phyloP scores from a whole-genome alignment of 2,329 filamentous ascomycete species.

The Calonectria honghensis region DNA sequence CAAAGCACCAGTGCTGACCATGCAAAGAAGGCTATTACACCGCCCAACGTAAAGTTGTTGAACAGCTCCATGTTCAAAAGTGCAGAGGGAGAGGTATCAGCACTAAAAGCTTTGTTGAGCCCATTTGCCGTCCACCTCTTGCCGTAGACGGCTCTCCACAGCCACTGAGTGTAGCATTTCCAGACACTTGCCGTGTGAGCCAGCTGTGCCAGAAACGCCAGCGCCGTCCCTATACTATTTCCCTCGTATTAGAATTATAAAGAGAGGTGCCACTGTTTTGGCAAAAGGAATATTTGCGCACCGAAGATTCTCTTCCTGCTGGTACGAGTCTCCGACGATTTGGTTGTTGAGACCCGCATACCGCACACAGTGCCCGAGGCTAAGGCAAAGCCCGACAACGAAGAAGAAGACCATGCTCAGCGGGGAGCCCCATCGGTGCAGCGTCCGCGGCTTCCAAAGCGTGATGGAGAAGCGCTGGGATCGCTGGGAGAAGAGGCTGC shows the following conservation, averaged over 20 bases:
- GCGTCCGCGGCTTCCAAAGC: conserved; percentile 7
- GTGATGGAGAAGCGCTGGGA: conserved; percentile 7
- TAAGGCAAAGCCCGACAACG: conserved; percentile 1
- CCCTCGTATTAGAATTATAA: background rate
- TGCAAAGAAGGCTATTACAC: conserved; percentile 4
- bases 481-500: background rate
- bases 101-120: conserved; percentile 35
- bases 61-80: background rate
- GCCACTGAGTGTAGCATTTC: conserved; percentile 37
- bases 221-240: conserved; percentile 1
- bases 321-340: conserved; percentile 8
- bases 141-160: conserved; percentile 35
- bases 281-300: background rate
- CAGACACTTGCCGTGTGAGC: conserved; percentile 33
- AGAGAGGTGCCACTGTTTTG: background rate
- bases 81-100: conserved; percentile 7
- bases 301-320: conserved; percentile 23
- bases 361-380: conserved; percentile 1
- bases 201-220: conserved; percentile 27
- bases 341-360: conserved; percentile 8
- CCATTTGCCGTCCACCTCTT: conserved; percentile 29
- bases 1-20: background rate
- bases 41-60: conserved; percentile 2
- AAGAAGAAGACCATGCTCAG: background rate
- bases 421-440: conserved; percentile 6